phyloP scores from a whole-genome alignment of 805 yeast species.

The Candida hungchunana region DNA sequence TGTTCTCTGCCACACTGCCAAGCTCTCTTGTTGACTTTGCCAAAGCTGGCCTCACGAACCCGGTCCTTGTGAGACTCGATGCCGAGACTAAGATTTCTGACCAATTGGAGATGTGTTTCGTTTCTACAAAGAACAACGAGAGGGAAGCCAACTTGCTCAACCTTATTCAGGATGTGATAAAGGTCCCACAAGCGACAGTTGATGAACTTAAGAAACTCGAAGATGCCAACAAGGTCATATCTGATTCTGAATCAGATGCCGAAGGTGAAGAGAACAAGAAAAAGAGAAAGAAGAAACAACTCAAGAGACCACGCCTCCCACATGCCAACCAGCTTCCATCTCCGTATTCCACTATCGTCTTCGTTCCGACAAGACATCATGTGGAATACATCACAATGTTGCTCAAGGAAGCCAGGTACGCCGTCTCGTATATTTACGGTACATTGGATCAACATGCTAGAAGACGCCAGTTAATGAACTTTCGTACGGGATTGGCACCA shows the following conservation, averaged over 20 bases:
- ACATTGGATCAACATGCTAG: conserved; percentile 94
- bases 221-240: conserved; percentile 35
- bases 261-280: conserved; percentile 33
- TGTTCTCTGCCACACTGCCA: conserved; percentile 95
- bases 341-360: conserved; percentile 80
- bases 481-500: conserved; percentile 78
- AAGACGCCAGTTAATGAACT: conserved; percentile 78
- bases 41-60: conserved; percentile 90
- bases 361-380: conserved; percentile 97
- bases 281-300: conserved; percentile 32
- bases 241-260: conserved; percentile 49
- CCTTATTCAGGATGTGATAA: conserved; percentile 77
- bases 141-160: conserved; percentile 82
- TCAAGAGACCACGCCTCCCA: conserved; percentile 57
- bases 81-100: conserved; percentile 90
- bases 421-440: conserved; percentile 89
- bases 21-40: conserved; percentile 92
- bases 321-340: conserved; percentile 84
- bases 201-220: conserved; percentile 59
- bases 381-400: conserved; percentile 83
- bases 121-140: conserved; percentile 77
- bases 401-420: conserved; percentile 74
- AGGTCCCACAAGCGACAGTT: conserved; percentile 73
- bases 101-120: conserved; percentile 83
- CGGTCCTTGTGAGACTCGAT: conserved; percentile 88